phyloP scores from a whole-genome alignment of 2,329 filamentous ascomycete species.

The Elsinoe necatrix region DNA sequence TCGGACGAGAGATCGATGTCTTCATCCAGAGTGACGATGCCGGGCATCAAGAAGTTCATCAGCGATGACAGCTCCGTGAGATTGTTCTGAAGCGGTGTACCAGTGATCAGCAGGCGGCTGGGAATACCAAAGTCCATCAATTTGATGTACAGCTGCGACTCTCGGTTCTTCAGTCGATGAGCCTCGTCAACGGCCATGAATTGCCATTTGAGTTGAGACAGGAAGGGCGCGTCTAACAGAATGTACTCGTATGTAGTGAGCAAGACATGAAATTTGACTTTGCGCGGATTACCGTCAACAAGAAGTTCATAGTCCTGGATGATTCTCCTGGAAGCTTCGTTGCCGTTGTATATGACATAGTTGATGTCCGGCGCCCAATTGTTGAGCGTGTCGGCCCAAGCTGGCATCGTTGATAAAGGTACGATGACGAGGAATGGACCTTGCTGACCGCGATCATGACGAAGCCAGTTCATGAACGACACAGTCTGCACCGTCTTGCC shows the following conservation, averaged over 20 bases:
- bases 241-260: constrained; percentile 98
- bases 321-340: constrained; percentile 73
- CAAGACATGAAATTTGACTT: constrained; percentile 94
- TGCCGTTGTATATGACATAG: constrained; percentile 93
- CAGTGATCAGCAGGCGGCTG: constrained; percentile 86
- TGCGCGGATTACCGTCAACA: constrained; percentile 74
- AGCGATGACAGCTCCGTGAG: constrained; percentile 84
- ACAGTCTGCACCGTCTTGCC: constrained; percentile 98
- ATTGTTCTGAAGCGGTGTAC: constrained; percentile 96
- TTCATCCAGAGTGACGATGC: constrained; percentile 80
- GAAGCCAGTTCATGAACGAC: constrained; percentile 92
- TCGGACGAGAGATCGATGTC: constrained; percentile 74
- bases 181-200: constrained; percentile 94
- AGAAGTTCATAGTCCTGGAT: constrained; percentile 88
- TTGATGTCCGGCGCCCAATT: constrained; percentile 93
- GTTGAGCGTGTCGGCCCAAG: constrained; percentile 97
- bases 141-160: constrained; percentile 84
- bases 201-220: constrained; percentile 93
- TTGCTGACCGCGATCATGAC: constrained; percentile 79
- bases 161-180: constrained; percentile 90
- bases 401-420: constrained; percentile 90
- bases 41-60: constrained; percentile 96
- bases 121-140: constrained; percentile 80
- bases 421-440: constrained; percentile 97
- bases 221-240: constrained; percentile 70